These are phyloP conservation scores for Stachybotrys chlorohalonatus DNA, from an alignment of 2,329 filamentous ascomycete species.

Conservation along the genomic window DNA sequence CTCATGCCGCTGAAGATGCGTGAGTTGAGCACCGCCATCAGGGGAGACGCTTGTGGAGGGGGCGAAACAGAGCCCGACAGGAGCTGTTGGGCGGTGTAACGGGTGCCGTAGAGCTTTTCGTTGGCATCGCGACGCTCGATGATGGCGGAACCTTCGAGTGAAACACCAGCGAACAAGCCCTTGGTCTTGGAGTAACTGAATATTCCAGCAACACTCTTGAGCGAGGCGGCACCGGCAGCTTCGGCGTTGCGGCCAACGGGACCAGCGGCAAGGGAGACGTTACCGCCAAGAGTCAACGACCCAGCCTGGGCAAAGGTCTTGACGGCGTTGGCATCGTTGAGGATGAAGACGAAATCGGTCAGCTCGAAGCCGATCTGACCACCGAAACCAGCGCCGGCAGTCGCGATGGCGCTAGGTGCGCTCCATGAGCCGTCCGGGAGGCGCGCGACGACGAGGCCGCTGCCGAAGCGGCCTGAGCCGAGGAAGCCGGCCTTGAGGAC, in stretches of 20 bases:
- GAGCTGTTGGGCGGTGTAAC: constrained; percentile 72
- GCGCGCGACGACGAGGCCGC: constrained; percentile 72
- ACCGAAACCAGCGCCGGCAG: constrained; percentile 72
- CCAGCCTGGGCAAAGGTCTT: constrained; percentile 91
- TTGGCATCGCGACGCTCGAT: constrained; percentile 96
- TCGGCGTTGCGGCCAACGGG: constrained; percentile 93
- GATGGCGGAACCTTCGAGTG: constrained; percentile 83
- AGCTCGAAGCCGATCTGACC: constrained; percentile 83
- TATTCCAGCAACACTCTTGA: constrained; percentile 81
- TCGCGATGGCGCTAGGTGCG: constrained; percentile 72
- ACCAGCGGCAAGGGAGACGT: constrained; percentile 90
- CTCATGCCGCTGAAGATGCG: constrained; percentile 68
- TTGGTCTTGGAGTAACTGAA: constrained; percentile 99
- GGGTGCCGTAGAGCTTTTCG: constrained; percentile 84
- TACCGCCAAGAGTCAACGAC: constrained; percentile 86
- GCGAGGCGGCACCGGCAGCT: constrained; percentile 84
- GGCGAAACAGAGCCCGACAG: constrained; percentile 69
- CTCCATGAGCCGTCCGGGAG: constrained; percentile 72
- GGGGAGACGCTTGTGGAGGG: constrained; percentile 72
- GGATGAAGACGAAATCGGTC: constrained; percentile 95
- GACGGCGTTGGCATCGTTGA: constrained; percentile 85
- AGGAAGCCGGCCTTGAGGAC: constrained; percentile 84
- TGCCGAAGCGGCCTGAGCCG: constrained; percentile 72
- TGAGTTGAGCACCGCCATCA: constrained; percentile 79
- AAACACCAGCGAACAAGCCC: constrained; percentile 91